A percentile compares a stretch with the other conserved stretches of the same genome.
phyloP scores from a whole-genome alignment of 2,329 filamentous ascomycete genomes.

The Diaporthe ilicicola region DNA sequence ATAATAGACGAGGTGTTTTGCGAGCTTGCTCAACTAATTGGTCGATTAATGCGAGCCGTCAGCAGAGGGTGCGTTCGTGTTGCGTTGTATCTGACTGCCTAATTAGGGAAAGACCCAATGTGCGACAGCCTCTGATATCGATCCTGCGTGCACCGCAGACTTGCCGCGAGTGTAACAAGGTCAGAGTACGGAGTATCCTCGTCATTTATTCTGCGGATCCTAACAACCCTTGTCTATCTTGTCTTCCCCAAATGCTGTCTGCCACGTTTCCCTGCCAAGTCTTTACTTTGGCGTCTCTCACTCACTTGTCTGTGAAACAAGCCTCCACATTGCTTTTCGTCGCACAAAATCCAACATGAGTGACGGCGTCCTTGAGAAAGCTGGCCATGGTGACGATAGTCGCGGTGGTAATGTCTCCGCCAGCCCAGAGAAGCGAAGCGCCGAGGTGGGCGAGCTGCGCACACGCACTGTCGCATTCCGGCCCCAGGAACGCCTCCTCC shows the following conservation, averaged over 20 bases:
- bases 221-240: not conserved
- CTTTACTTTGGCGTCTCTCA: not conserved
- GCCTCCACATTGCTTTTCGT: not conserved
- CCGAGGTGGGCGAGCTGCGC: slow-evolving; percentile 17
- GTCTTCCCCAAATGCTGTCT: not conserved
- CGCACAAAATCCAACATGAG: not conserved
- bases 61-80: not conserved
- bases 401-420: not conserved
- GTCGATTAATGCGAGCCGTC: not conserved
- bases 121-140: not conserved
- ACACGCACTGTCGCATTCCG: slow-evolving; percentile 5
- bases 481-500: slow-evolving; percentile 29
- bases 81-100: not conserved
- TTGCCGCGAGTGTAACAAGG: not conserved
- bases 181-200: not conserved
- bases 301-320: too few species aligned
- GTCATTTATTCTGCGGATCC: not conserved
- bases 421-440: slow-evolving; percentile 2
- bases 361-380: not conserved
- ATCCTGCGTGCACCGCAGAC: not conserved
- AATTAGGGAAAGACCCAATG: not conserved
- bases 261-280: not conserved
- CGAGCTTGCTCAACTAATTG: not conserved
- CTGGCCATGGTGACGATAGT: not conserved
- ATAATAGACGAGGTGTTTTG: not conserved